Evolutionary conservation across 148 eudicot species (phyloP).

Genomic region (Chenopodium suecicum): DNA sequence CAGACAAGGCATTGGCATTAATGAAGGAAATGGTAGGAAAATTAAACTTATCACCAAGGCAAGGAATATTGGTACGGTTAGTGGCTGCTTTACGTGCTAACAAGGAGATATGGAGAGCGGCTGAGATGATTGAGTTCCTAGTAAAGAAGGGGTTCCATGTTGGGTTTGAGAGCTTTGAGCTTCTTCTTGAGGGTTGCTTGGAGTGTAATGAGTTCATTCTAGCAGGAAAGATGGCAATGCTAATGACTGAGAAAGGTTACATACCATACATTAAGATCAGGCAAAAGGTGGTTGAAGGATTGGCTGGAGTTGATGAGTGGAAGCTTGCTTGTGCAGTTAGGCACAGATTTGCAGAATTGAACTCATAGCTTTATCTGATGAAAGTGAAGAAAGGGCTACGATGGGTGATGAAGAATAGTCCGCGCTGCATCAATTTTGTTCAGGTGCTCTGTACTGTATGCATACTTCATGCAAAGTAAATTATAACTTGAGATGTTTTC

Average conservation of each 20-base stretch:
- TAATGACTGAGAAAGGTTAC: slow-evolving; percentile 67
- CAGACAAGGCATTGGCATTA: slow-evolving; percentile 32
- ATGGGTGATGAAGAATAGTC: not conserved
- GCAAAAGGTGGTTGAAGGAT: slow-evolving; percentile 71
- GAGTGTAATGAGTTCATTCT: slow-evolving; percentile 56
- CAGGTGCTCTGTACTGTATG: not conserved
- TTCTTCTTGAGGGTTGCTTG: slow-evolving; percentile 72
- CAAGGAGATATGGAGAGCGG: slow-evolving; percentile 63
- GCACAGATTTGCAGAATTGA: slow-evolving; percentile 58
- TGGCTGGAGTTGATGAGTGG: slow-evolving; percentile 64
- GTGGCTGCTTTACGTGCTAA: slow-evolving; percentile 49
- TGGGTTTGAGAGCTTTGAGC: slow-evolving; percentile 72
- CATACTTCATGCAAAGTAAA: not conserved
- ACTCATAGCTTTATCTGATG: slow-evolving; percentile 46
- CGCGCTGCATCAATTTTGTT: slow-evolving; percentile 7
- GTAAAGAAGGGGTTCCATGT: slow-evolving; percentile 43
- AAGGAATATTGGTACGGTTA: slow-evolving; percentile 49
- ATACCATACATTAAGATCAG: slow-evolving; percentile 73
- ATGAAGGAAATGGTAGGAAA: slow-evolving; percentile 64
- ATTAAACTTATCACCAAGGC: slow-evolving; percentile 55
- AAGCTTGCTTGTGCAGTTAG: slow-evolving; percentile 70
- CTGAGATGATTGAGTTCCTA: slow-evolving; percentile 64
- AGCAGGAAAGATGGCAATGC: slow-evolving; percentile 65
- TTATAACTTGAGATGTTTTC: not conserved
- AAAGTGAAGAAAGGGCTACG: not conserved